phyloP scores from a whole-genome alignment of 169 alveolate genomes.

The Toxoplasma gondii region DNA sequence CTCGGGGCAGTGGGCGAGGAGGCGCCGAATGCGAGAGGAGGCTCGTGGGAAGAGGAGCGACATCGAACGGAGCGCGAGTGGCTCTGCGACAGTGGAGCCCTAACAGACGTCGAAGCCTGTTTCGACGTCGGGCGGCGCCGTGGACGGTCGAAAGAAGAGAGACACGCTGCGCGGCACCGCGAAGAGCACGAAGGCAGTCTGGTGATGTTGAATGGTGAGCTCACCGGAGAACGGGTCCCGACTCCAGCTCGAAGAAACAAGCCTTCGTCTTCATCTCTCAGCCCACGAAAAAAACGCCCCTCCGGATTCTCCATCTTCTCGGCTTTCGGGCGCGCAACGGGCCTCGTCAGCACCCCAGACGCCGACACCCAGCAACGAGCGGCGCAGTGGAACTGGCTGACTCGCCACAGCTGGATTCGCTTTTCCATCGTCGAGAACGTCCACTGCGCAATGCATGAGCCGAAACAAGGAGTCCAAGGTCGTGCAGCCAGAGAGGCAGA shows the following conservation, averaged over 20 bases:
- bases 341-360: background rate
- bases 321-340: background rate
- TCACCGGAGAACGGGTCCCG: no score
- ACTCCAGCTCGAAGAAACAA: no score
- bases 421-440: background rate
- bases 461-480: background rate
- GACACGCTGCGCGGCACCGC: background rate
- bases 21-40: background rate
- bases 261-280: background rate
- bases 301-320: background rate
- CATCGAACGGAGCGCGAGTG: background rate
- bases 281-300: background rate
- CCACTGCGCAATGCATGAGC: constrained; percentile 27
- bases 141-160: background rate
- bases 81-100: background rate
- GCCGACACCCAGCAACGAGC: background rate
- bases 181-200: background rate
- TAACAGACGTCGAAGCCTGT: background rate
- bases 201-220: background rate
- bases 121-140: background rate
- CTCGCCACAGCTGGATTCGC: background rate
- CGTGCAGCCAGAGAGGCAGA: background rate
- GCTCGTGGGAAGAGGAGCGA: background rate
- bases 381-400: background rate
- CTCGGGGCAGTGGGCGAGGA: background rate